A percentile compares a stretch with the other conserved stretches of the same genome.
Conservation (phyloP, 1,139 yeast genomes). For the Protomyces arabidopsidicola region DNA sequence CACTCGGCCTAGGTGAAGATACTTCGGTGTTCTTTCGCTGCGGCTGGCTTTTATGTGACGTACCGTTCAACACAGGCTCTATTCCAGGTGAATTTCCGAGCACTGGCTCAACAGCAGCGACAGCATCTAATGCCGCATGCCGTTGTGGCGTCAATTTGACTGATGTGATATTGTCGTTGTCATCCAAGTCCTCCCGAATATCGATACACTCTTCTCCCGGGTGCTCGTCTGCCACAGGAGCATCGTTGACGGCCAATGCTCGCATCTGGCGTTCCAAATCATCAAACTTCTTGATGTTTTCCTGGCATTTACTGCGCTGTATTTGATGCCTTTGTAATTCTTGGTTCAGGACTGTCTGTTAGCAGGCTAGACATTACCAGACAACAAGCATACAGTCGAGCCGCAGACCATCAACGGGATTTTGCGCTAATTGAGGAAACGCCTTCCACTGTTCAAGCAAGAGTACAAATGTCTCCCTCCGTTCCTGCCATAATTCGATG, state of each 20-base stretch:
- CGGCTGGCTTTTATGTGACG: neutral
- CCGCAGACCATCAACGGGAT: conserved; percentile 14
- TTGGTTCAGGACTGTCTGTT: conserved; percentile 1
- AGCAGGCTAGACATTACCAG: neutral
- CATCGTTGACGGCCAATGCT: neutral
- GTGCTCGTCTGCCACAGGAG: neutral
- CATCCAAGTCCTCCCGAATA: conserved; percentile 23
- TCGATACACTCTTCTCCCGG: conserved; percentile 8
- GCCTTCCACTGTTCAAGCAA: conserved; percentile 3
- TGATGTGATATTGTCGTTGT: conserved; percentile 5
- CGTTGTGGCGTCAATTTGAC: conserved; percentile 12
- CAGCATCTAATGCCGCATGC: neutral
- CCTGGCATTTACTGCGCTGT: conserved; percentile 2
- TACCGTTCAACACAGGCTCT: neutral
- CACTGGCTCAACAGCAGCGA: neutral
- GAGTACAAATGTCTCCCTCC: neutral
- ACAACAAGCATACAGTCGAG: conserved; percentile 7
- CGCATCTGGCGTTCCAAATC: conserved; percentile 14
- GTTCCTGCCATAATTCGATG: neutral
- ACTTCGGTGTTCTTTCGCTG: no score
- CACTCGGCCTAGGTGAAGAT: neutral
- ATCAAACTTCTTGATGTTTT: conserved; percentile 2
- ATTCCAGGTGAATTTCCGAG: neutral
- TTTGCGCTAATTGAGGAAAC: conserved; percentile 3
- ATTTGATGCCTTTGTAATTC: conserved; percentile 2